Evolutionary conservation across 2,329 filamentous ascomycete genomes (phyloP).

Genomic region (Orbilia oligospora): DNA sequence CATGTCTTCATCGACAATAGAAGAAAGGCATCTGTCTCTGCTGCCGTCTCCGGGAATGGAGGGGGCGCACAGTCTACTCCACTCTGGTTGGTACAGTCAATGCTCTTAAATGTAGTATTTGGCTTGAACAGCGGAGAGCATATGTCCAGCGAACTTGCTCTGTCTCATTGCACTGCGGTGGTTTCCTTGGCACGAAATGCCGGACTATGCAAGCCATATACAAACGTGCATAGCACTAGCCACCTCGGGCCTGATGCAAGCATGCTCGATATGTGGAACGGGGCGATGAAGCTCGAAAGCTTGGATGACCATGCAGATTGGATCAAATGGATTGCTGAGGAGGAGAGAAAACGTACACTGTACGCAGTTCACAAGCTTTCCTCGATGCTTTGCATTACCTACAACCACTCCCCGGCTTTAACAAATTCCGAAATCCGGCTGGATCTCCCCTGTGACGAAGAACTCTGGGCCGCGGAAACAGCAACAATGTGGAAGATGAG

Average conservation of each 20-base stretch:
- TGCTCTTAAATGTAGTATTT: slow-evolving; percentile 96
- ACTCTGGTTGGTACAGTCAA: slow-evolving; percentile 95
- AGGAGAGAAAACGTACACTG: slow-evolving; percentile 93
- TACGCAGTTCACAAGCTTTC: slow-evolving; percentile 93
- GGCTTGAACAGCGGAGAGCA: slow-evolving; percentile 96
- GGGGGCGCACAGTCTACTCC: slow-evolving; percentile 77
- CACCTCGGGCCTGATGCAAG: slow-evolving; percentile 66
- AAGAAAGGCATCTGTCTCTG: slow-evolving; percentile 83
- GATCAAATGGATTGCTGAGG: slow-evolving; percentile 87
- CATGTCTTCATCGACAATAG: slow-evolving; percentile 92
- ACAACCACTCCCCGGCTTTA: slow-evolving; percentile 90
- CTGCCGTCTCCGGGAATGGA: slow-evolving; percentile 72
- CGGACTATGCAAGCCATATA: slow-evolving; percentile 75
- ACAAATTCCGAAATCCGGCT: slow-evolving; percentile 94
- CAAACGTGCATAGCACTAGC: slow-evolving; percentile 65
- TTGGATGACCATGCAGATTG: slow-evolving; percentile 79
- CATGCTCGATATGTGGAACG: slow-evolving; percentile 67
- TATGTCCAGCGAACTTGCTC: slow-evolving; percentile 89
- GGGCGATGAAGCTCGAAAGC: slow-evolving; percentile 64
- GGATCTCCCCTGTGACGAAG: slow-evolving; percentile 92
- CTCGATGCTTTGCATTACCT: slow-evolving; percentile 89
- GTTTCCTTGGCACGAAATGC: slow-evolving; percentile 92
- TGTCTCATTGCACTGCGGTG: slow-evolving; percentile 89
- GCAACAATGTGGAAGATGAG: slow-evolving; percentile 84
- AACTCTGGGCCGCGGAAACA: slow-evolving; percentile 86